Base-by-base conservation (phyloP, 768 basidiomycete genomes). In the Mycena filopes region DNA sequence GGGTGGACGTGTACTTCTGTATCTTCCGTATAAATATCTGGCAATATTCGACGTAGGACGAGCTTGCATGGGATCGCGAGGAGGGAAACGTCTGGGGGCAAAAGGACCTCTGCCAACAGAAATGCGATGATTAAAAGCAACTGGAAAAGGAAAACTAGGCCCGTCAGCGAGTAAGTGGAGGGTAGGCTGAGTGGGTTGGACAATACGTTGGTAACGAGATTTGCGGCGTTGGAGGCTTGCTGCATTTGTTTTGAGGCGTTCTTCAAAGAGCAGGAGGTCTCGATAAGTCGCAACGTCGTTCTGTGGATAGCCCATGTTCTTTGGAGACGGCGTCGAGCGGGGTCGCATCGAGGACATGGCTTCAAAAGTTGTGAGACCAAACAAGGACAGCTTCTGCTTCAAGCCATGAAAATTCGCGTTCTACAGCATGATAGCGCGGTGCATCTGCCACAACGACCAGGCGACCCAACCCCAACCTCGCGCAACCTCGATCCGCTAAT, bases 401-500 rank as follows among this genome's bases (percentile, higher is more conserved):
- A 38, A 16, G 9, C 1, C 11, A 13, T 47, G 94, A 94, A 93
- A 90, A 93, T 96, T 46, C 89, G 88, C 26, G 92, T 95, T 29
- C 83, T 96, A 2, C 92, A 95, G 72, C 94, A 94, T 87, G 90
- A 89, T 16, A 90, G 89, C 4, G 85, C 90, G 31, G 77, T 82
- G 1, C 92, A 95, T 78, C 80, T 95, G 5, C 93, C 95, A 15
- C 77, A 81, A 33, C 84, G 93, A 16, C 88, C 86, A 12, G 93
- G 95, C 25, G 93, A 96, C 71, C 91, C 94, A 16, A 93, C 92
- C 0, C 97, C 96, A 0, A 88, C 89, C 4, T 93, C 93, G 10
- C 86, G 98, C 55, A 99, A 99, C 78, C 86, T 99, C 46, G 90
- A 98, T 75, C 96, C 97, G 0, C 81, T 95, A n/a, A 89, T 95